These are phyloP conservation scores for Austroboletus rostrupii DNA, from an alignment of 1,284 basidiomycete genomes.

Conservation along the genomic window DNA sequence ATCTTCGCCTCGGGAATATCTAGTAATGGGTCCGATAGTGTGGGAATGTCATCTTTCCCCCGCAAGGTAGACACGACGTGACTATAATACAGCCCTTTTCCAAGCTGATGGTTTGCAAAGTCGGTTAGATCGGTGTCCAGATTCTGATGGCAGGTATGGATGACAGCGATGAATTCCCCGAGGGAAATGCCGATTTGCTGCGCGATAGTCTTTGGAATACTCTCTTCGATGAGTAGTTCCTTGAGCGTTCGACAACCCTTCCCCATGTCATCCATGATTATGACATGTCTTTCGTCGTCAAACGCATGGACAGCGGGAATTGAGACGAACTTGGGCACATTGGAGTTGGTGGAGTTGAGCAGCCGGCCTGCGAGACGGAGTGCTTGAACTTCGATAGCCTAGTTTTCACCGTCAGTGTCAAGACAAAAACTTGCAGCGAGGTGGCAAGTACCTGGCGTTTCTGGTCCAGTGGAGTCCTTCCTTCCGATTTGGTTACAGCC, in stretches of 20 bases:
- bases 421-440: neutral
- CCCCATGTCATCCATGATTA: conserved; percentile 63
- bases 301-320: conserved; percentile 48
- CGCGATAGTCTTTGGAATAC: conserved; percentile 32
- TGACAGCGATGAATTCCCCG: conserved; percentile 28
- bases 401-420: conserved; percentile 5
- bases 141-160: conserved; percentile 43
- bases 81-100: conserved; percentile 48
- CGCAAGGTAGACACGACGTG: conserved; percentile 43
- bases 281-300: conserved; percentile 44
- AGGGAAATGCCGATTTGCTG: conserved; percentile 46
- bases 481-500: conserved; percentile 12
- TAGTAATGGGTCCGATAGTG: conserved; percentile 40
- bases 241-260: conserved; percentile 42
- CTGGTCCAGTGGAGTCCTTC: conserved; percentile 36
- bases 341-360: conserved; percentile 8
- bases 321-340: conserved; percentile 36
- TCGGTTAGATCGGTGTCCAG: conserved; percentile 25
- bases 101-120: conserved; percentile 41
- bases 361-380: conserved; percentile 38
- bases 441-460: conserved; percentile 48
- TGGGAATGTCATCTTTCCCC: conserved; percentile 31
- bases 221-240: conserved; percentile 40
- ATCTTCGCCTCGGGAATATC: conserved; percentile 36
- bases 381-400: conserved; percentile 52